Conservation (phyloP, 306 rosid genomes). For the Gastrolobium villosum region DNA sequence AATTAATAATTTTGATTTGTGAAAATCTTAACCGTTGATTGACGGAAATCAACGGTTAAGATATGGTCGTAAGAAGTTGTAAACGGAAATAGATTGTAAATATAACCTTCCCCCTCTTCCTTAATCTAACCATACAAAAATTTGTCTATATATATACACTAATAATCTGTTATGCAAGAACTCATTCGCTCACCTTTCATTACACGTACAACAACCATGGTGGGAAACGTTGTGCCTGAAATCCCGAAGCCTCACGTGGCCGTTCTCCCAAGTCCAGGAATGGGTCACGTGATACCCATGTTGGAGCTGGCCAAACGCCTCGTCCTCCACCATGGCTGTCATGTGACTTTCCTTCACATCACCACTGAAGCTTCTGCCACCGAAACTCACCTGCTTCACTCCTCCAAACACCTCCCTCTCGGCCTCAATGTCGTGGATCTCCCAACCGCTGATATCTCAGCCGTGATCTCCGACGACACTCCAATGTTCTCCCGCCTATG, state of each 20-base stretch:
- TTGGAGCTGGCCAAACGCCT: slow-evolving; percentile 53
- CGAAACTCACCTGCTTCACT: slow-evolving; percentile 50
- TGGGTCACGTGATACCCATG: slow-evolving; percentile 65
- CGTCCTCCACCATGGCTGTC: slow-evolving; percentile 48
- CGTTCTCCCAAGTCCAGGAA: slow-evolving; percentile 56
- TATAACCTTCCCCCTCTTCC: too few species aligned
- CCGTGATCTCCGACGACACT: slow-evolving; percentile 13
- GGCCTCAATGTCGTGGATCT: slow-evolving; percentile 49
- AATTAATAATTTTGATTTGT: too few species aligned
- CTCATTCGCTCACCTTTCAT: too few species aligned
- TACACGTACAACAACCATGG: too few species aligned
- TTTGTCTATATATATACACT: too few species aligned
- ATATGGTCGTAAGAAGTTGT: too few species aligned
- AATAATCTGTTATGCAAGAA: too few species aligned
- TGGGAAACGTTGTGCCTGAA: too few species aligned
- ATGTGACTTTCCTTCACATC: slow-evolving; percentile 61
- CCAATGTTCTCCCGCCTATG: slow-evolving; percentile 32
- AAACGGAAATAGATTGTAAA: too few species aligned
- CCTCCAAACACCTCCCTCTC: slow-evolving; percentile 41
- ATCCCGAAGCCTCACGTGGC: slow-evolving; percentile 40
- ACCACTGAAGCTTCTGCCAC: slow-evolving; percentile 57
- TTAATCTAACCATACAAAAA: too few species aligned
- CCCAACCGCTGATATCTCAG: slow-evolving; percentile 38
- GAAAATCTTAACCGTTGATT: too few species aligned
- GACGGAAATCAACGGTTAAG: too few species aligned